Base-by-base conservation (phyloP, 179 eudicot genomes). In the Gypsophila paniculata region DNA sequence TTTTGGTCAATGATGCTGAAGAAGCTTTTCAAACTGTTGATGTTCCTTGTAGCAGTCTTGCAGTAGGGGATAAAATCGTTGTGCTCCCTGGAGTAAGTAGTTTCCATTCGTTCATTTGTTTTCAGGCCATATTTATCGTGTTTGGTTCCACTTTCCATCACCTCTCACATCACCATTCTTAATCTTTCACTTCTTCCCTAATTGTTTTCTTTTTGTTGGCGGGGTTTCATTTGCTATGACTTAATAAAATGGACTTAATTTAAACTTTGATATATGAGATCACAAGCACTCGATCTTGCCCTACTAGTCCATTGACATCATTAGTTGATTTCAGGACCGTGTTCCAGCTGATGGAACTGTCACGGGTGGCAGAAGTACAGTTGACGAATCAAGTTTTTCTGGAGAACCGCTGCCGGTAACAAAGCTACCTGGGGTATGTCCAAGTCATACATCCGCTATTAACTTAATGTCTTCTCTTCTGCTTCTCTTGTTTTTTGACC, bases 331-430 rank as follows among this genome's bases (percentile, higher is more conserved):
- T 68, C 84, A 95, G 99, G 99, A 95, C 78, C 93, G 98, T 59
- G 78, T 95, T 79, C 99, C 99, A 70, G 98, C 96, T 60, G 99
- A 95, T 89, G 99, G 99, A 66, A 81, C 86, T 68, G 98, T 95
- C 71, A 82, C 76, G 75, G 90, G 90, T 68, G 99, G 99, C 79
- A 93, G 98, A 80, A 95, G 99, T 81, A 85, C 98, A 63, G 91
- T 95, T 66, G 99, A 95, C 39, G 99, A 95, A 80, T 95, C 98
- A 73, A 95, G 99, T 78, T 95, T 95, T 72, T 87, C 98, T 4
- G 99, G 99, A 73, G 99, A 95, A 80, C 99, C 99, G 75, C 78
- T 95, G 49, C 99, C 98, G 42, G 99, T 93, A 74, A 95, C 98
- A 38, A 95, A 95, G 82, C 71, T 92, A 63, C 86, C 91, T 15